Conservation (phyloP, 768 basidiomycete genomes). For the Termitomyces sp. region DNA sequence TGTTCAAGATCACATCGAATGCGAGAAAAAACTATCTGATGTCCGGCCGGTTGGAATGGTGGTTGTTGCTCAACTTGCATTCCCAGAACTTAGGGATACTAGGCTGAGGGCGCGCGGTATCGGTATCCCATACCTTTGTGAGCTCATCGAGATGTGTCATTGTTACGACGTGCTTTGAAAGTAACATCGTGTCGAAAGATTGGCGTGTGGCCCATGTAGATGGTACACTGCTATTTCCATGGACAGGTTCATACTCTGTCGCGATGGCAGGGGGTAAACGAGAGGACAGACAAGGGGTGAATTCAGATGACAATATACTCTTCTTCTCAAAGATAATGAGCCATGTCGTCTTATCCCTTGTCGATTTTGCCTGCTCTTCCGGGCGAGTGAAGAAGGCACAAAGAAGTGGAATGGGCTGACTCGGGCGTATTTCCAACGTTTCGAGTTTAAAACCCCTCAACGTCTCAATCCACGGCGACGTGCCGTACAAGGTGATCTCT, state of each 20-base stretch:
- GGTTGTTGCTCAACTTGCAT: neutral
- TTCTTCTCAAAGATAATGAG: neutral
- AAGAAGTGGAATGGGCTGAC: neutral
- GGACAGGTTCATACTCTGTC: no score
- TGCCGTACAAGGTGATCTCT: neutral
- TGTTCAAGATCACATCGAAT: neutral
- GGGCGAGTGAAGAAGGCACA: neutral
- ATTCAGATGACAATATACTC: neutral
- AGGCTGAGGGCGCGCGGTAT: no score
- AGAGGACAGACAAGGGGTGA: neutral
- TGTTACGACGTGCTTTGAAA: neutral
- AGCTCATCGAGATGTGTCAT: neutral
- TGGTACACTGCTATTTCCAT: neutral
- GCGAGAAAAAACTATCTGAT: neutral
- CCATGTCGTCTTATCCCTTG: neutral
- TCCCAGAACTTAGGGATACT: neutral
- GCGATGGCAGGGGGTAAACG: neutral
- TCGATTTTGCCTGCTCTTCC: neutral
- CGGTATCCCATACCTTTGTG: neutral
- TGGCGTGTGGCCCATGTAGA: neutral
- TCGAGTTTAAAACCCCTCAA: neutral
- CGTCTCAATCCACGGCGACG: neutral
- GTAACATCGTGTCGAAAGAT: neutral
- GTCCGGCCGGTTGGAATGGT: neutral
- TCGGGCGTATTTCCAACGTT: neutral